Evolutionary conservation across 73 alveolate genomes (phyloP).

Genomic region (Paramecium primaurelia): DNA sequence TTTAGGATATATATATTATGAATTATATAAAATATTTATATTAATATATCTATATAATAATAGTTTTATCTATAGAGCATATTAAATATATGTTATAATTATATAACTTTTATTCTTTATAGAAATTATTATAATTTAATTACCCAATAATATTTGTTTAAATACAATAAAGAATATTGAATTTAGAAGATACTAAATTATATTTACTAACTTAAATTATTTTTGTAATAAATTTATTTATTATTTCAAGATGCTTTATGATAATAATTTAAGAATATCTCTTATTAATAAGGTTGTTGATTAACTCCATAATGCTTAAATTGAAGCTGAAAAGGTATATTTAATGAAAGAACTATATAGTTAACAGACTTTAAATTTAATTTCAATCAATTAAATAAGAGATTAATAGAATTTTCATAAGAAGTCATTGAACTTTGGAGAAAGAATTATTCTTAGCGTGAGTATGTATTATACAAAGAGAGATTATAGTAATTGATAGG

Average conservation of each 20-base stretch:
- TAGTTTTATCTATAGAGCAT: not conserved
- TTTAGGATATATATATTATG: no score
- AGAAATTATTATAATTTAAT: no score
- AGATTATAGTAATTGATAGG: not conserved
- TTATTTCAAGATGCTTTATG: not conserved
- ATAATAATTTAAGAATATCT: not conserved
- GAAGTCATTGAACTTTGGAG: not conserved
- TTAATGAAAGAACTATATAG: not conserved
- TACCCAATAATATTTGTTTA: not conserved
- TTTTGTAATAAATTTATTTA: not conserved
- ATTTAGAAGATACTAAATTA: no score
- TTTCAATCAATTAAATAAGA: not conserved
- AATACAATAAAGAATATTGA: not conserved
- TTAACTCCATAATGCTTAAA: conserved; percentile 10
- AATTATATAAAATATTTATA: no score
- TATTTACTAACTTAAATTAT: not conserved
- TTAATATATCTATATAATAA: no score
- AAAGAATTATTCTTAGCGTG: not conserved
- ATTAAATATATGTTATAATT: no score
- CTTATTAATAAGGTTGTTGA: not conserved
- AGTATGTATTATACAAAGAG: not conserved
- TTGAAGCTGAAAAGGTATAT: not conserved
- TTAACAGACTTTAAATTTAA: not conserved
- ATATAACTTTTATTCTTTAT: not conserved
- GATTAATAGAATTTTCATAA: not conserved